A percentile compares a stretch with the other conserved stretches of the same genome.
These are phyloP conservation scores for Dryadomyces quercus-mongolicae DNA, from an alignment of 2,329 filamentous ascomycete genomes.

Conservation along the genomic window DNA sequence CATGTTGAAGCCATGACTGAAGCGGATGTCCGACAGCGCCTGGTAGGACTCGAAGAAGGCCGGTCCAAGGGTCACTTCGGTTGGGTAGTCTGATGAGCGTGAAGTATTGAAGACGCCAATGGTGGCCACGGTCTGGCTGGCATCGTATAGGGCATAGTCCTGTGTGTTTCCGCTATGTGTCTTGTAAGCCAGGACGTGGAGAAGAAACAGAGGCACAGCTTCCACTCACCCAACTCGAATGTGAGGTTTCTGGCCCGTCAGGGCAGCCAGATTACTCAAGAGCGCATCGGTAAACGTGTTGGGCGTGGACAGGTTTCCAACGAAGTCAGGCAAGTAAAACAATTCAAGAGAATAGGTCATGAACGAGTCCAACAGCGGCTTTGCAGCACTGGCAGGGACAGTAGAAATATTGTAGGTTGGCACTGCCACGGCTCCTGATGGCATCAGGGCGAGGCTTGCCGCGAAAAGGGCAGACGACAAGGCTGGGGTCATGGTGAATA, in stretches of 20 bases:
- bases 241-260: slow-evolving; percentile 44
- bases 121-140: slow-evolving; percentile 32
- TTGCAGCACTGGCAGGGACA: slow-evolving; percentile 11
- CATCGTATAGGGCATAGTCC: slow-evolving; percentile 50
- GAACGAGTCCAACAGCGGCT: slow-evolving; percentile 25
- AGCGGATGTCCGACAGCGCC: neutral
- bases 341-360: slow-evolving; percentile 35
- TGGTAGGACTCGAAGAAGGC: slow-evolving; percentile 51
- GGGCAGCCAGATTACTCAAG: slow-evolving; percentile 40
- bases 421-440: neutral
- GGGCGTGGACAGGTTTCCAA: slow-evolving; percentile 39
- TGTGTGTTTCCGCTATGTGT: slow-evolving; percentile 58
- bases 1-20: neutral
- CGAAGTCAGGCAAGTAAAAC: slow-evolving; percentile 38
- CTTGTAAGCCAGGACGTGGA: too few relatives aligned
- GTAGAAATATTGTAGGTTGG: neutral
- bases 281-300: slow-evolving; percentile 50
- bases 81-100: slow-evolving; percentile 46
- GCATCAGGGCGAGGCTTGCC: neutral
- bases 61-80: slow-evolving; percentile 46
- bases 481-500: too few relatives aligned
- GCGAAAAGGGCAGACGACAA: neutral
- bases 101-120: slow-evolving; percentile 38
- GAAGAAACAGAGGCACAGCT: too few relatives aligned
- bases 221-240: slow-evolving; percentile 39